phyloP scores from a whole-genome alignment of 148 eudicot genomes.

The Rhododendron kiyosumense region DNA sequence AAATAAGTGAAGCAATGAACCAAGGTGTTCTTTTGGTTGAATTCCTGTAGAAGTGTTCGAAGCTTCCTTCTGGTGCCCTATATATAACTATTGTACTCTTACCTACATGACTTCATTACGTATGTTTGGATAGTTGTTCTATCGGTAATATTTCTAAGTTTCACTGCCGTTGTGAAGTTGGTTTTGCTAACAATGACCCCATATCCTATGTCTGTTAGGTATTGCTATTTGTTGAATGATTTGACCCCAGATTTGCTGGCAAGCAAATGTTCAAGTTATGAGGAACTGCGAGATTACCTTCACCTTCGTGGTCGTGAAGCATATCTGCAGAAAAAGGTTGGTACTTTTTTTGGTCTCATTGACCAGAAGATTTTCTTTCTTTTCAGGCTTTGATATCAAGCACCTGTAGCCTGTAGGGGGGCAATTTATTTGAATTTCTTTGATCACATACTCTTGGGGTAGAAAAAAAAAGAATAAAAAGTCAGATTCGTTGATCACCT shows the following conservation, averaged over 20 bases:
- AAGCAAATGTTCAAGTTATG: conserved; percentile 55
- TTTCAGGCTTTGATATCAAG: neutral
- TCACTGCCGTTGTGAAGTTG: neutral
- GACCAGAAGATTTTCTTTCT: neutral
- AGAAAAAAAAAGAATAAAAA: neutral
- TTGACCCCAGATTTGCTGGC: conserved; percentile 70
- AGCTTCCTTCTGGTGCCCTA: neutral
- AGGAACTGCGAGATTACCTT: conserved; percentile 70
- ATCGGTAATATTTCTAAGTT: neutral
- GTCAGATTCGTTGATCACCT: neutral
- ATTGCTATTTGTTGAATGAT: conserved; percentile 87
- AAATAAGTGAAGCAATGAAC: neutral
- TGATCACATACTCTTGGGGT: neutral
- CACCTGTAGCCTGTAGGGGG: neutral
- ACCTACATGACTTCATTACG: neutral
- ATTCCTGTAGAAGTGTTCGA: neutral
- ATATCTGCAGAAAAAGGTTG: conserved; percentile 77
- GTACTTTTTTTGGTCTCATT: conserved; percentile 1
- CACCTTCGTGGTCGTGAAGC: conserved; percentile 88
- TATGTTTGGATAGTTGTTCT: neutral
- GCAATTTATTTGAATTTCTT: neutral
- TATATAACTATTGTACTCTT: neutral
- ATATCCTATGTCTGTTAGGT: conserved; percentile 40
- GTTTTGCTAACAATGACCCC: conserved; percentile 3
- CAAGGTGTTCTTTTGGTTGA: neutral